Percentiles rank a stretch among this genome's conserved stretches.
Conservation (phyloP, 306 rosid genomes). For the Vicia villosa region DNA sequence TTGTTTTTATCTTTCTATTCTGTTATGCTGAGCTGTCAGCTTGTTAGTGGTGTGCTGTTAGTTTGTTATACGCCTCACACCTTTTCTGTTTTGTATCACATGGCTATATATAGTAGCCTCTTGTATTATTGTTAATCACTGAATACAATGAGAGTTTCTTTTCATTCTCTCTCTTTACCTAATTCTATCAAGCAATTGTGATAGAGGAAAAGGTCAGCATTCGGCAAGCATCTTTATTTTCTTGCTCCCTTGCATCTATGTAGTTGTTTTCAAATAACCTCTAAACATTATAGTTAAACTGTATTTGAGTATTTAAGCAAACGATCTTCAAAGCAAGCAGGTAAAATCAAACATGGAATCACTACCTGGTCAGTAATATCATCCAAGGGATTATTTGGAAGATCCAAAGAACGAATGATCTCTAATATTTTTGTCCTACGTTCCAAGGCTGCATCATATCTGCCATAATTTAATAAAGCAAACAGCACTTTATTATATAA, state of each 20-base stretch:
- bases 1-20: too few relatives aligned
- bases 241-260: slow-evolving; percentile 1
- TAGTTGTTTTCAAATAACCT: neutral
- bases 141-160: too few relatives aligned
- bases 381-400: slow-evolving; percentile 96
- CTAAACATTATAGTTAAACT: neutral
- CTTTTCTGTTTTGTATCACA: too few relatives aligned
- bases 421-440: slow-evolving; percentile 75
- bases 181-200: neutral
- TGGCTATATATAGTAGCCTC: too few relatives aligned
- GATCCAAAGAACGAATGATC: slow-evolving; percentile 83
- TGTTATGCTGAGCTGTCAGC: too few relatives aligned
- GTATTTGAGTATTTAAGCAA: neutral
- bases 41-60: too few relatives aligned
- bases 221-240: slow-evolving; percentile 6
- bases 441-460: slow-evolving; percentile 82
- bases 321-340: slow-evolving; percentile 19
- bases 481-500: slow-evolving; percentile 16
- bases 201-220: slow-evolving; percentile 19
- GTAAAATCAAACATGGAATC: slow-evolving; percentile 24
- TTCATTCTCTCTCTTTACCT: too few relatives aligned
- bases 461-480: slow-evolving; percentile 44
- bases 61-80: too few relatives aligned
- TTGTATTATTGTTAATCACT: too few relatives aligned
- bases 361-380: slow-evolving; percentile 95